Evolutionary conservation across 2,329 filamentous ascomycete genomes (phyloP), one percentile per base, ranked within the genome.

Genomic region (Xenosphaeropsis pyriputrescens): DNA sequence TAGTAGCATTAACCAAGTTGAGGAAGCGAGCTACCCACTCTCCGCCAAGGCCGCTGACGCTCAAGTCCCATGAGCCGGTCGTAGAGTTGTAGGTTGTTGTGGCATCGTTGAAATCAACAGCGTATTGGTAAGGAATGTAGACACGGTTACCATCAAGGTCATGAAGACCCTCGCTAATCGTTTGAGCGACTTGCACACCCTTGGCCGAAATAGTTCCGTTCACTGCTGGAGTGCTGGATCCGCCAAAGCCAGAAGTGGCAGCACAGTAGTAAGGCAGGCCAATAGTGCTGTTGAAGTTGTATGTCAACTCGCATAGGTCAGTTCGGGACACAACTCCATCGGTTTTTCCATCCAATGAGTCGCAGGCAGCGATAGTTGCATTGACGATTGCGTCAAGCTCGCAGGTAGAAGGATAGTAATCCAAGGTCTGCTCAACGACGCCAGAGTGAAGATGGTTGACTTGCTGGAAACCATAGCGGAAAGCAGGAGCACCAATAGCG

Each of bases 241-340:
- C 15, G 22, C 34, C 22, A 36, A 22, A 5, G 32, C 50, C 39
- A 3, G 3, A 9, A 9, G 45, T 48, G 18, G 53, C 59, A 34
- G 51, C 58, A 38, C 57, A 70, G 48, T 47, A 60, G 50, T 61
- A 73, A 2, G 60, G 35, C 37, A 56, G 43, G n/a, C 68, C 69
- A 38, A 72, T 54, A 31, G 59, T 61, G 13, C 57, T 52, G 39
- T 51, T 62, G 19, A 67, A 45, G 46, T 72, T 59, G 49, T 63
- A 66, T 32, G 62, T 46, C 5, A 65, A 44, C 39, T 55, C 58
- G 57, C 64, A 68, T 7, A 68, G 57, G 37, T 68, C 64, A 1
- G 59, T 61, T 5, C 65, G 58, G 6, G 62, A 56, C 14, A 75
- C 58, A 4, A 75, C 66, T 11, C 70, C 68, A 39, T 75, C 70